Evolutionary conservation across 192 early-diverging fungal species (phyloP).

Genomic region (Entophlyctis luteolus): DNA sequence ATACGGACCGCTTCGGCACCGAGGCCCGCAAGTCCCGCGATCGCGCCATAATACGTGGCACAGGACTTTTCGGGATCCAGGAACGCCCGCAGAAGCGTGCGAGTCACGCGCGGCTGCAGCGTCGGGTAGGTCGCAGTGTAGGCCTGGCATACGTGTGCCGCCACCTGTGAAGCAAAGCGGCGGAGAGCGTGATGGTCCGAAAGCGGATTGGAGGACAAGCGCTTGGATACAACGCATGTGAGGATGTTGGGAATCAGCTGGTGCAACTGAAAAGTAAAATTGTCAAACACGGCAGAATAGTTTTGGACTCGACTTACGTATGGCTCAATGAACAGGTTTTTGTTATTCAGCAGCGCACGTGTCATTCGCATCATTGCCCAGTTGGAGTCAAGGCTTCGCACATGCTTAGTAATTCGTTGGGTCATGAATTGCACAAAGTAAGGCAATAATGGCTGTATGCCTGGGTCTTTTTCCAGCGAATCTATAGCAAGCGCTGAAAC

Average conservation of each 20-base stretch:
- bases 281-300: not conserved
- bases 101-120: slow-evolving; percentile 81
- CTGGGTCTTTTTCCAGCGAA: slow-evolving; percentile 82
- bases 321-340: slow-evolving; percentile 87
- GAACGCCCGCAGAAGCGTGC: slow-evolving; percentile 85
- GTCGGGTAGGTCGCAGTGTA: slow-evolving; percentile 81
- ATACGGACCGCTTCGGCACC: slow-evolving; percentile 74
- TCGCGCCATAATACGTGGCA: slow-evolving; percentile 84
- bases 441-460: slow-evolving; percentile 88
- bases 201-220: slow-evolving; percentile 63
- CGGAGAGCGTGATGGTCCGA: slow-evolving; percentile 86
- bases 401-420: slow-evolving; percentile 77
- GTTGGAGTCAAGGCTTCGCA: slow-evolving; percentile 67
- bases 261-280: slow-evolving; percentile 65
- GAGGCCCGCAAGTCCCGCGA: slow-evolving; percentile 65
- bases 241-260: slow-evolving; percentile 91
- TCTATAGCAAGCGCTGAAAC: slow-evolving; percentile 75
- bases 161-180: slow-evolving; percentile 67
- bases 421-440: slow-evolving; percentile 93
- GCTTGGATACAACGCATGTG: slow-evolving; percentile 86
- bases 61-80: slow-evolving; percentile 79
- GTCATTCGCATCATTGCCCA: slow-evolving; percentile 77
- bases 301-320: slow-evolving; percentile 55
- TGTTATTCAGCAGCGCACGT: slow-evolving; percentile 76
- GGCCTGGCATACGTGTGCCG: slow-evolving; percentile 67